Evolutionary conservation across 805 yeast species (phyloP).

Genomic region (Yarrowia keelungensis): DNA sequence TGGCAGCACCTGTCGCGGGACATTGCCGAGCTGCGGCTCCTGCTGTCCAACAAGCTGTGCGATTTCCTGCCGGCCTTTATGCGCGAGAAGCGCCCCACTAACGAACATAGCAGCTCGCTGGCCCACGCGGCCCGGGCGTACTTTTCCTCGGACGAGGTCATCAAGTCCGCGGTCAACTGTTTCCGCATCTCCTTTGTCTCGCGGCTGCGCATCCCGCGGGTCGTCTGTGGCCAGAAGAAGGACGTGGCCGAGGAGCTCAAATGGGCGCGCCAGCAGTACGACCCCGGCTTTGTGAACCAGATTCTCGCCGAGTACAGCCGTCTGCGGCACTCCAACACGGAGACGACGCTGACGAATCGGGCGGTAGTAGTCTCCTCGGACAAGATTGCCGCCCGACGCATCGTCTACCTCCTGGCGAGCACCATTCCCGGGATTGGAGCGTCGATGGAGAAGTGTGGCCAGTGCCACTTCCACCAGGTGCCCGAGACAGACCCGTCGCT

Average conservation of each 20-base stretch:
- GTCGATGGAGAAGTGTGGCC: slow-evolving; percentile 10
- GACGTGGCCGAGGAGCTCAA: slow-evolving; percentile 36
- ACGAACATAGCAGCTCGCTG: slow-evolving; percentile 1
- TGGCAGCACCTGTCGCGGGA: slow-evolving; percentile 28
- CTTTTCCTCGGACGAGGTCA: slow-evolving; percentile 42
- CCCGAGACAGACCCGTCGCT: slow-evolving; percentile 6
- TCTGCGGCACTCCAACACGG: slow-evolving; percentile 3
- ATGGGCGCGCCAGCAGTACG: slow-evolving; percentile 36
- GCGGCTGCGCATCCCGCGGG: slow-evolving; percentile 44
- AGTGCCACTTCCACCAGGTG: slow-evolving; percentile 5
- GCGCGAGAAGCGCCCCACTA: slow-evolving; percentile 27
- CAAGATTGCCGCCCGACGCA: slow-evolving; percentile 42
- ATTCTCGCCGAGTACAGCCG: slow-evolving; percentile 23
- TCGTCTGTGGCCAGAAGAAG: slow-evolving; percentile 45
- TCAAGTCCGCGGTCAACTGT: slow-evolving; percentile 41
- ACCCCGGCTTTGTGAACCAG: slow-evolving; percentile 32
- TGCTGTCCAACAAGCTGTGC: slow-evolving; percentile 35
- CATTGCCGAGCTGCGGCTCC: slow-evolving; percentile 19
- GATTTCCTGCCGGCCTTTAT: slow-evolving; percentile 32
- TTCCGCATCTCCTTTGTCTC: slow-evolving; percentile 42
- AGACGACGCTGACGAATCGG: slow-evolving; percentile 38
- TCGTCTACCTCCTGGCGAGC: slow-evolving; percentile 43
- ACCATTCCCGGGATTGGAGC: slow-evolving; percentile 40
- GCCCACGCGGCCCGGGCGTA: slow-evolving; percentile 20
- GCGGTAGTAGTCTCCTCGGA: slow-evolving; percentile 43